phyloP scores from a whole-genome alignment of 176 grass and related monocot genomes.

The Elymus sibiricus region DNA sequence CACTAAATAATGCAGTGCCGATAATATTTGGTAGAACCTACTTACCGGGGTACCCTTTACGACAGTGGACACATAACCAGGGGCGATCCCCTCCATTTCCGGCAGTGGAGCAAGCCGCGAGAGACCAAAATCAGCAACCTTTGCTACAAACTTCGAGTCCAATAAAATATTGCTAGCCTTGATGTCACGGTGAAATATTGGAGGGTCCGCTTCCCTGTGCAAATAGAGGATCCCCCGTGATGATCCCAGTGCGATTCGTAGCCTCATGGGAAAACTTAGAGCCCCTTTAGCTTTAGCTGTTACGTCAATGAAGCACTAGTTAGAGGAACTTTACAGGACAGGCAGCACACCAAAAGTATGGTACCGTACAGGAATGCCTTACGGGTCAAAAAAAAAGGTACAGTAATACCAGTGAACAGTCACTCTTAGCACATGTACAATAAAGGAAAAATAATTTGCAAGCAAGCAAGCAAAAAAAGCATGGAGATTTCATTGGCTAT shows the following conservation, averaged over 20 bases:
- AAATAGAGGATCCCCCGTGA: no score
- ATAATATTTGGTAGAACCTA: constrained; percentile 28
- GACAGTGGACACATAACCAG: constrained; percentile 57
- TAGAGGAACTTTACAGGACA: constrained; percentile 21
- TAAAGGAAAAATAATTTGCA: background rate
- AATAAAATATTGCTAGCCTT: background rate
- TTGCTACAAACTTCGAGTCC: constrained; percentile 61
- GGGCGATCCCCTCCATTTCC: constrained; percentile 42
- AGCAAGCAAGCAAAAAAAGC: background rate
- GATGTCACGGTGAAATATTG: no score
- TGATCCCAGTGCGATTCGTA: no score
- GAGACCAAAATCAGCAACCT: constrained; percentile 79
- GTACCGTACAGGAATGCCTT: no score
- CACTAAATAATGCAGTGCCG: background rate
- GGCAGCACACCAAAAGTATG: background rate
- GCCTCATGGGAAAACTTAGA: constrained; percentile 59
- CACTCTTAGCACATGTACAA: background rate
- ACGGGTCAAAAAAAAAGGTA: no score
- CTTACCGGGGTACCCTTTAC: constrained; percentile 75
- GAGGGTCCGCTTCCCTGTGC: no score
- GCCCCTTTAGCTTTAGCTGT: constrained; percentile 52
- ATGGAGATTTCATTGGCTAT: no score
- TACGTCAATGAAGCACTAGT: constrained; percentile 2
- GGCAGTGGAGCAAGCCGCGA: constrained; percentile 57
- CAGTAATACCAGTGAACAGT: background rate